Percentiles rank a stretch among this genome's conserved stretches.
phyloP scores from a whole-genome alignment of 2,329 filamentous ascomycete genomes.

The Thelonectria olida region DNA sequence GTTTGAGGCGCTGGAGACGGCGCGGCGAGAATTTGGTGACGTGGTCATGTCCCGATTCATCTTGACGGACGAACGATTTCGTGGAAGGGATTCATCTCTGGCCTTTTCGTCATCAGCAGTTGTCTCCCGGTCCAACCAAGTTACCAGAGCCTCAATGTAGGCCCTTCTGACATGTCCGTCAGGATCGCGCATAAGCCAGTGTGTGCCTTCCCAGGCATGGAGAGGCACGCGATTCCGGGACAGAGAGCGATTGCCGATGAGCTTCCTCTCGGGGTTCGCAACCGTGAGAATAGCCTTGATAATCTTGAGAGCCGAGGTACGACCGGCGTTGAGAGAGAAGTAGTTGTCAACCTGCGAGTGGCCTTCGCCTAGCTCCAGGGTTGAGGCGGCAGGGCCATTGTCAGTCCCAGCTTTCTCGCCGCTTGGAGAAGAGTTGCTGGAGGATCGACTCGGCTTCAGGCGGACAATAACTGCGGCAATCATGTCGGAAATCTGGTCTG shows the following conservation, averaged over 20 bases:
- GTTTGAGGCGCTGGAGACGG: slow-evolving; percentile 72
- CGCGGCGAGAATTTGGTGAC: slow-evolving; percentile 62
- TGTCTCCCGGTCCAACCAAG: slow-evolving; percentile 87
- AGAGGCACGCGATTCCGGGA: slow-evolving; percentile 80
- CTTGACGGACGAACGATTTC: slow-evolving; percentile 55
- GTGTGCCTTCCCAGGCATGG: slow-evolving; percentile 93
- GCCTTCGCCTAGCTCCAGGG: slow-evolving; percentile 53
- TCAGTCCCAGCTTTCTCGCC: slow-evolving; percentile 59
- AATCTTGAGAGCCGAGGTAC: slow-evolving; percentile 75
- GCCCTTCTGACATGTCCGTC: slow-evolving; percentile 82
- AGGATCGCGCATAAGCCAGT: slow-evolving; percentile 87
- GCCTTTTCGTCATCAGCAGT: slow-evolving; percentile 71
- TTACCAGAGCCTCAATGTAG: slow-evolving; percentile 83
- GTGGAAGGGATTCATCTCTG: slow-evolving; percentile 62
- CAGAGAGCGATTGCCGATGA: slow-evolving; percentile 68
- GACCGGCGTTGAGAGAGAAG: slow-evolving; percentile 64
- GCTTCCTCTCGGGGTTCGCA: slow-evolving; percentile 74
- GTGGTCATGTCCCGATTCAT: slow-evolving; percentile 51
- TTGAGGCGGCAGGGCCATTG: slow-evolving; percentile 43
- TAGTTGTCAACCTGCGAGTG: slow-evolving; percentile 59
- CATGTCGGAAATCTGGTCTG: slow-evolving; percentile 96
- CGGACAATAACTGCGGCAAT: slow-evolving; percentile 81
- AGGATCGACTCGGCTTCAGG: slow-evolving; percentile 71
- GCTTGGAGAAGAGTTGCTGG: slow-evolving; percentile 54
- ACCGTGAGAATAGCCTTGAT: slow-evolving; percentile 85